Percentiles rank a stretch among this genome's conserved stretches.
Conservation (phyloP, 345 rosid species). For the Lepidium didymum region DNA sequence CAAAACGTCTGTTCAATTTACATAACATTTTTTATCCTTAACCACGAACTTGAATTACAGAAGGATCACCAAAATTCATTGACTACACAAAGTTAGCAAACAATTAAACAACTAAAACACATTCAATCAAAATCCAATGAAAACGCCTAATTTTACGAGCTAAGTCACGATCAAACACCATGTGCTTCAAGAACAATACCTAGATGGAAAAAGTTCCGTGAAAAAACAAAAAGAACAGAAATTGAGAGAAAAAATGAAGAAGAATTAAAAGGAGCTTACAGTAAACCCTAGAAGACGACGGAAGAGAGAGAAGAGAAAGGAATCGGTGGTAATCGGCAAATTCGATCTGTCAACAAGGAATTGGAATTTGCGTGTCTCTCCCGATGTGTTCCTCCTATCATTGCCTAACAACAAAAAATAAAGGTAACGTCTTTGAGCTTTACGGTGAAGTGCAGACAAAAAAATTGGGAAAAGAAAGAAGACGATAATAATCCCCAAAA, state of each 20-base stretch:
- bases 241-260: not conserved
- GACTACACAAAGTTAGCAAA: not conserved
- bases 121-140: not conserved
- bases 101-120: not conserved
- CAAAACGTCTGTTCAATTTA: not conserved
- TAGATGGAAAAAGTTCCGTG: not conserved
- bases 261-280: not conserved
- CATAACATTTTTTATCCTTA: not conserved
- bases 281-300: constrained; percentile 27
- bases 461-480: not conserved
- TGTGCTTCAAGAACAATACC: not conserved
- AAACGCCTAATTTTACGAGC: constrained; percentile 4
- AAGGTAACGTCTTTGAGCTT: not conserved
- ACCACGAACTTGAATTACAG: not conserved
- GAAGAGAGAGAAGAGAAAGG: not conserved
- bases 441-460: constrained; percentile 13
- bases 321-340: not conserved
- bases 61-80: not conserved
- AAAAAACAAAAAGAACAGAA: not conserved
- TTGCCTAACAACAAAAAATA: not conserved
- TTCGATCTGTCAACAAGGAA: not conserved
- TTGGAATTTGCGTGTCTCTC: constrained; percentile 1
- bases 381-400: constrained; percentile 19
- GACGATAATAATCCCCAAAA: constrained; percentile 8
- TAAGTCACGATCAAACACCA: not conserved